Evolutionary conservation across 345 rosid genomes (phyloP), one percentile per base, ranked within the genome.

Genomic region (Hibiscus syriacus): DNA sequence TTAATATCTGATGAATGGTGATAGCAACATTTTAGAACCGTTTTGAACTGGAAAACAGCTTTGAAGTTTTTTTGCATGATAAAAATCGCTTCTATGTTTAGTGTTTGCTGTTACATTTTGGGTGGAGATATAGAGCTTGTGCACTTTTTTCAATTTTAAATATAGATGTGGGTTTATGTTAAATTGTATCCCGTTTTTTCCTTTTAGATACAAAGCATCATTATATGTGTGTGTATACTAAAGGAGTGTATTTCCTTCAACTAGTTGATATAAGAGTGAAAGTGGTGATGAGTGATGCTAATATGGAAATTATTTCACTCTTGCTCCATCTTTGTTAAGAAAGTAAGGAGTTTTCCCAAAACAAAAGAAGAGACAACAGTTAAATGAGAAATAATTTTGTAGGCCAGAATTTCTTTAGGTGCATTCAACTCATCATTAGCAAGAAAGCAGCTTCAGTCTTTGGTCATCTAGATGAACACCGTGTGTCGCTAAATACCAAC

Each of bases 31-130:
- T 26, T 49, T 39, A 29, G 43, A 65, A 30, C 43, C 39, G 3
- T 49, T 45, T 43, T 29, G 14, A 46, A 48, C 13, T 25, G 26
- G 5, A 25, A 64, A 14, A 9, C 0, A 4, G 26, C 22, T 16
- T 39, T 68, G 63, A 38, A 11, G 3, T n/a, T 60, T 68, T 41
- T 41, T 36, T 56, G 61, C 39, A 14, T 56, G 39, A 55, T n/a
- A 56, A 56, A 23, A 53, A 5, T 26, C 10, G 6, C 14, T 68
- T 54, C 17, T 30, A 12, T 10, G 12, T 66, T 17, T 56, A 5
- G 13, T 27, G 60, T 55, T 55, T 27, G 14, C 20, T 27, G 27
- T 56, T 27, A 27, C 27, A 27, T 29, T 56, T 56, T 56, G 38
- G 61, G 10, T 29, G 61, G 59, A 55, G 61, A 29, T 27, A 55